These are phyloP conservation scores for Lachnellula occidentalis DNA, from an alignment of 2,329 filamentous ascomycete genomes.

Conservation along the genomic window DNA sequence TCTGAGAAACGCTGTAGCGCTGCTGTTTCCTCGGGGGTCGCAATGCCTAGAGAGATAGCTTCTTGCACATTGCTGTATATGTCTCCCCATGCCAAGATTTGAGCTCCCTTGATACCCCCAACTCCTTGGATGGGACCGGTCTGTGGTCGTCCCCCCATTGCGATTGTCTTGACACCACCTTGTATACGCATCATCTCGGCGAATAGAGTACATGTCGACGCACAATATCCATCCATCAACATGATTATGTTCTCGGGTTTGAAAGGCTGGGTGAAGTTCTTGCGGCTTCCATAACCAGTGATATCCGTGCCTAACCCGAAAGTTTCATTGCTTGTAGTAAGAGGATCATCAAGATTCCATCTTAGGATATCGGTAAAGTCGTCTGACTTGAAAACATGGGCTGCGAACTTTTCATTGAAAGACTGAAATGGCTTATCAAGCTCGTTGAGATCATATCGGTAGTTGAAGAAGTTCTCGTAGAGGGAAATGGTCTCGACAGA, in stretches of 20 bases:
- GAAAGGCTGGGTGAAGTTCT: constrained; percentile 29
- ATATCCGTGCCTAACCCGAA: constrained; percentile 19
- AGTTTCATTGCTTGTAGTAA: constrained; percentile 8
- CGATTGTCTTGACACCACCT: constrained; percentile 50
- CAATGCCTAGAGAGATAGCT: constrained; percentile 1
- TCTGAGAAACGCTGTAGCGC: constrained; percentile 16
- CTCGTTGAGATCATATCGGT: constrained; percentile 22
- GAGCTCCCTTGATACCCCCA: constrained; percentile 59
- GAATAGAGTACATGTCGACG: constrained; percentile 55
- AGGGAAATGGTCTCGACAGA: constrained; percentile 14
- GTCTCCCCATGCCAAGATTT: constrained; percentile 24
- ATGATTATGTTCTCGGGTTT: constrained; percentile 34
- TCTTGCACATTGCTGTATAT: constrained; percentile 17
- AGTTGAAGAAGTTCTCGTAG: constrained; percentile 24
- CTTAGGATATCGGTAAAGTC: constrained; percentile 7
- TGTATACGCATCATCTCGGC: constrained; percentile 47
- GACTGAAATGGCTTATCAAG: constrained; percentile 9
- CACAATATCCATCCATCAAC: constrained; percentile 51
- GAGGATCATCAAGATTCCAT: constrained; percentile 13
- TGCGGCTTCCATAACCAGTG: constrained; percentile 24
- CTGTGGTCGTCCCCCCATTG: constrained; percentile 53
- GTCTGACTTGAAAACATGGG: constrained; percentile 3
- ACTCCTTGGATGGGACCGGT: constrained; percentile 53
- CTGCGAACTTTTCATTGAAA: constrained; percentile 12
- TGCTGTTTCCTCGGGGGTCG: constrained; percentile 11